These are phyloP conservation scores for Alternaria postmessia DNA, from an alignment of 2,329 filamentous ascomycete genomes.

Conservation along the genomic window DNA sequence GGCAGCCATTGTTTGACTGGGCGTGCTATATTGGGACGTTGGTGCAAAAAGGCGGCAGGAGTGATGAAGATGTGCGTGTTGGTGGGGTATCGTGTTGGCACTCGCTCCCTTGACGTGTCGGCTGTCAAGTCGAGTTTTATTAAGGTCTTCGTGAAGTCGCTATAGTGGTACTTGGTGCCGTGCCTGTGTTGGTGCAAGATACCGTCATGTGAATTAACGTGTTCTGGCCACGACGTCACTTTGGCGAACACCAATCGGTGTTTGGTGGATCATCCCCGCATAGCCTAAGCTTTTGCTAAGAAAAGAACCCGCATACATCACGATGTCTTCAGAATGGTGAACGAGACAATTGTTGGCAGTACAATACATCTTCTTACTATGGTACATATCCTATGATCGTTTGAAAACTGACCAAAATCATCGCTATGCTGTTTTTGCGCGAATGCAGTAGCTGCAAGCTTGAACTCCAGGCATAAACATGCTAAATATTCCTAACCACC, in stretches of 20 bases:
- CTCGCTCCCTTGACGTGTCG: neutral
- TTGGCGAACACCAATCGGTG: slow-evolving; percentile 17
- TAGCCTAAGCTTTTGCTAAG: slow-evolving; percentile 17
- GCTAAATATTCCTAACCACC: neutral
- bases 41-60: neutral
- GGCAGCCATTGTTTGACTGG: slow-evolving; percentile 31
- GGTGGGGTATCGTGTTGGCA: neutral
- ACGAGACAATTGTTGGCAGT: neutral
- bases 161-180: neutral
- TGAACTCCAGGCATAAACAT: neutral
- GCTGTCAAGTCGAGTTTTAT: neutral
- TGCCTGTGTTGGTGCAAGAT: neutral
- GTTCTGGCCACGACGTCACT: slow-evolving; percentile 23
- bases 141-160: neutral
- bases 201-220: slow-evolving; percentile 1
- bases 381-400: neutral
- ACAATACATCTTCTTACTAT: slow-evolving; percentile 1
- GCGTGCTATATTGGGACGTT: neutral
- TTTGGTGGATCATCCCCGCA: slow-evolving; percentile 19
- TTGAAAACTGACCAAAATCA: slow-evolving; percentile 1
- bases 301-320: neutral
- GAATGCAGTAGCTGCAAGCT: neutral
- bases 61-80: neutral
- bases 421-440: neutral
- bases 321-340: neutral